Percentiles rank a stretch among this genome's conserved stretches.
These are phyloP conservation scores for Cytospora piceicola DNA, from an alignment of 2,329 filamentous ascomycete species.

Conservation along the genomic window DNA sequence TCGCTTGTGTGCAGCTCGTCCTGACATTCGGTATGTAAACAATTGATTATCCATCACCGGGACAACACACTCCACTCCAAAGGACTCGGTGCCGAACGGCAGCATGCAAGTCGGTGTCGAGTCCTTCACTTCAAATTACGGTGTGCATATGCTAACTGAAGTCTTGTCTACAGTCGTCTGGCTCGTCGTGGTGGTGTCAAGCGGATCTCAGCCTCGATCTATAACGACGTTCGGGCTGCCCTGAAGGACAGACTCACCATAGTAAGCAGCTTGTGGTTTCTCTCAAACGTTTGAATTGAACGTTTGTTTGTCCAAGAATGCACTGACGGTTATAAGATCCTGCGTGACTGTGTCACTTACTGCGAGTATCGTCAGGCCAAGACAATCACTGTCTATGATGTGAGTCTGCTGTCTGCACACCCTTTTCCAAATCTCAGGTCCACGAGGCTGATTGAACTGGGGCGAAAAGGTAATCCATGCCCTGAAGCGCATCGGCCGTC, in stretches of 20 bases:
- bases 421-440: constrained; percentile 19
- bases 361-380: constrained; percentile 60
- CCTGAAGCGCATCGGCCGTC: constrained; percentile 51
- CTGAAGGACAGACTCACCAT: constrained; percentile 54
- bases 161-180: constrained; percentile 56
- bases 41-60: not conserved
- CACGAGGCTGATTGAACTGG: not conserved
- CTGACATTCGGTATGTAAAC: constrained; percentile 30
- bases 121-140: no score
- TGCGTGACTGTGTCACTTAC: constrained; percentile 53
- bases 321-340: constrained; percentile 48
- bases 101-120: not conserved
- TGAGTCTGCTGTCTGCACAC: constrained; percentile 42
- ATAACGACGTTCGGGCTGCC: constrained; percentile 60
- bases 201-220: constrained; percentile 67
- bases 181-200: constrained; percentile 79
- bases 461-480: constrained; percentile 57
- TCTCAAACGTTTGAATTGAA: not conserved
- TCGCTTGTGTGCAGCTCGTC: constrained; percentile 22
- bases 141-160: constrained; percentile 2
- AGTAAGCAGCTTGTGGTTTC: constrained; percentile 42
- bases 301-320: not conserved
- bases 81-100: not conserved
- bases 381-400: constrained; percentile 66
- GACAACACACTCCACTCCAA: not conserved